Conservation (phyloP, 176 grass and related monocot genomes). For the Zoysia japonica region DNA sequence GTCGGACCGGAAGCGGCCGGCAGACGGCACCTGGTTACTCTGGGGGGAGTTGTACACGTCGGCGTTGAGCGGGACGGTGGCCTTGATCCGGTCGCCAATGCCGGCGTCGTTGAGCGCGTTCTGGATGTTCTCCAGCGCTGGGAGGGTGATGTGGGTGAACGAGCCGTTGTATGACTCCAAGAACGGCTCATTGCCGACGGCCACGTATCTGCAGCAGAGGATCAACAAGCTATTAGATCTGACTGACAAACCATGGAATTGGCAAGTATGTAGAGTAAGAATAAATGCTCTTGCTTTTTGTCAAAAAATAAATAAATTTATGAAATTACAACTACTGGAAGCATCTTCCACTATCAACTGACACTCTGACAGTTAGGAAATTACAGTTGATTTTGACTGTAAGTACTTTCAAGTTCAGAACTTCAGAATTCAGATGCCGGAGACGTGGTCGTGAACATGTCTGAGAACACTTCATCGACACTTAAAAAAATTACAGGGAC, state of each 20-base stretch:
- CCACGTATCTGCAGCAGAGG: conserved; percentile 52
- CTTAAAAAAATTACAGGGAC: background rate
- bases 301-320: no score
- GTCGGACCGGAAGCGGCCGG: conserved; percentile 55
- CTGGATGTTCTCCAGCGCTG: conserved; percentile 67
- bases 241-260: no score
- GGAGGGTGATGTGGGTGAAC: conserved; percentile 60
- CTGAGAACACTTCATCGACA: background rate
- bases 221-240: conserved; percentile 1
- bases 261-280: background rate
- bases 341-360: background rate
- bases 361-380: background rate
- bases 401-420: background rate
- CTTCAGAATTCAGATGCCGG: background rate
- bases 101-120: conserved; percentile 64
- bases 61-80: conserved; percentile 68
- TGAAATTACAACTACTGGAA: background rate
- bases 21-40: conserved; percentile 44
- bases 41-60: conserved; percentile 60
- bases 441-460: no score
- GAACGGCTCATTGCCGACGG: conserved; percentile 73
- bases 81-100: conserved; percentile 61
- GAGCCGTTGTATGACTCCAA: conserved; percentile 52
- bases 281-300: background rate
- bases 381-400: background rate